A percentile compares a stretch with the other conserved stretches of the same genome.
Evolutionary conservation across 495 filamentous ascomycete genomes (phyloP).

Genomic region (Pseudoneurospora amorphoporcata): DNA sequence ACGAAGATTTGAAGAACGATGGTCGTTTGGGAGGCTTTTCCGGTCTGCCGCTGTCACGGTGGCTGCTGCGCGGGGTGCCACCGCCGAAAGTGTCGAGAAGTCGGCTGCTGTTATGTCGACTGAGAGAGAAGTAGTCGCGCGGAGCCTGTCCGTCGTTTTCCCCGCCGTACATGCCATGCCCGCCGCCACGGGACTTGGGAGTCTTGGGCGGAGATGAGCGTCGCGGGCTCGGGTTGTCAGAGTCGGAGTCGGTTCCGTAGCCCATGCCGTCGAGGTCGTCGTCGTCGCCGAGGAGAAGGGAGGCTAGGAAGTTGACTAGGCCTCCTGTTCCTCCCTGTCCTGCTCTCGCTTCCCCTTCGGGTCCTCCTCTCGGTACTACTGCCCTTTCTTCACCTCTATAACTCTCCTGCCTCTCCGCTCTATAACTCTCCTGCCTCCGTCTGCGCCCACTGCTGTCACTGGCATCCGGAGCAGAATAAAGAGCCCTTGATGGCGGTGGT

Average conservation of each 20-base stretch:
- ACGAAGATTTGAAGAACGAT: not conserved
- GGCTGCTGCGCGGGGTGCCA: not conserved
- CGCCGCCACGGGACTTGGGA: not conserved
- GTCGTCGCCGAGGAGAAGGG: not conserved
- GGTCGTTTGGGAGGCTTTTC: not conserved
- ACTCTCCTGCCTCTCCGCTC: not conserved
- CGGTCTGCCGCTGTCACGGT: not conserved
- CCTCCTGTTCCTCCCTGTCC: not conserved
- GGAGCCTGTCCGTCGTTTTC: not conserved
- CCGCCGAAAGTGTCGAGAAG: not conserved
- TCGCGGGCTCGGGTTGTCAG: not conserved
- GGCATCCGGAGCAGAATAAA: not conserved
- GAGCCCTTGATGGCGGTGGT: not conserved
- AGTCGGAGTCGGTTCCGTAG: not conserved
- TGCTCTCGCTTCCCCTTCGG: too few species aligned
- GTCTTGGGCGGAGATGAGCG: not conserved
- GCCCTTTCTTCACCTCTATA: not conserved
- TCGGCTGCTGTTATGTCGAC: not conserved
- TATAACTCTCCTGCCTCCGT: not conserved
- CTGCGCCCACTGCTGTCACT: not conserved
- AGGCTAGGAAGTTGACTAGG: not conserved
- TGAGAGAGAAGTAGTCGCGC: not conserved
- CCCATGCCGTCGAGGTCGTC: not conserved
- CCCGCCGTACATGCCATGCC: not conserved
- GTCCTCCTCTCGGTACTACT: not conserved